Base-by-base conservation (phyloP, 2,329 filamentous ascomycete species). In the Sarocladium strictum region DNA sequence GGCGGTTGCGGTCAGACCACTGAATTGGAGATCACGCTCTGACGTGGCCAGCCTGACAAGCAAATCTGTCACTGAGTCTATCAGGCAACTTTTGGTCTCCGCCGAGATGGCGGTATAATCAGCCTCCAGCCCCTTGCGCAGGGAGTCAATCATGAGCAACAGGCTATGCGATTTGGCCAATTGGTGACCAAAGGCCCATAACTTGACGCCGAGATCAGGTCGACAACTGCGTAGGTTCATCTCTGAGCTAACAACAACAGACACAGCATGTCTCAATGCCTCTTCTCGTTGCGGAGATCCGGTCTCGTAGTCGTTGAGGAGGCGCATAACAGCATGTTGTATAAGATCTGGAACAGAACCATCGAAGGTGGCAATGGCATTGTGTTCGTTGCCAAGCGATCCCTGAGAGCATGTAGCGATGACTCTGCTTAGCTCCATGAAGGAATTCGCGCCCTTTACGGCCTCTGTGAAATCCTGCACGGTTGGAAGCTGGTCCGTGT, bases 381-480 rank as follows among this genome's bases (percentile, higher is more conserved):
- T 35, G 24, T 47, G 43, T 17, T 51, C 47, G 24, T 51, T 35
- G 3, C 47, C 47, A 23, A 35, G 47, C 4, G 47, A 51, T 11
- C 47, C 47, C 3, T 23, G 14, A 23, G 29, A 51, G 47, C 26
- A 32, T 33, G 47, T 51, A 10, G 47, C 10, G 15, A 35, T 51
- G 47, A 51, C 19, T 35, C 47, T 33, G 12, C 47, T 33, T 3
- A 51, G 27, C 17, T 32, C 47, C 15, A 35, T 21, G 7, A 51
- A 35, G 6, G 47, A 51, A 11, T 24, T 5, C 23, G 47, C 26
- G 53, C 60, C 59, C 21, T 56, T 51, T 49, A 71, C 57, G 2
- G 65, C 53, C 26, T 29, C 50, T 32, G 24, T 27, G 23, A 50
- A 35, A 2, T 51, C 27, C 4, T 7, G 29, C 14, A 35, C 5